Conservation (phyloP, 106 monocot genomes). For the Acorus calamus region DNA sequence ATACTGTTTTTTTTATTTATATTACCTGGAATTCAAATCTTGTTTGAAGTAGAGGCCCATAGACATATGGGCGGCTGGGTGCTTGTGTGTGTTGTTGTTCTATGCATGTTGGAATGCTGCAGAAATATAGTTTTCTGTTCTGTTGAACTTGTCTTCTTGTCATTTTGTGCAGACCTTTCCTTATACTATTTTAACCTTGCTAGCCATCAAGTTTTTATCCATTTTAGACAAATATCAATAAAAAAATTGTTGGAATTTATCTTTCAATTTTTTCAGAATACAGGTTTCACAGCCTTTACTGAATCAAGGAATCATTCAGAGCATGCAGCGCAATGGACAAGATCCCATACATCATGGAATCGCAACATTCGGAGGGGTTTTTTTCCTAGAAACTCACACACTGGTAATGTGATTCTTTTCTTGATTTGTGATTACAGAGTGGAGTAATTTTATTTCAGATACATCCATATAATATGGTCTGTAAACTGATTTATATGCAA, state of each 20-base stretch:
- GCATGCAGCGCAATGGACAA: constrained; percentile 15
- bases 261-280: constrained; percentile 21
- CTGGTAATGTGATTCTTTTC: constrained; percentile 27
- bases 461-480: too few species aligned
- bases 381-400: constrained; percentile 14
- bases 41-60: too few species aligned
- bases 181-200: background rate
- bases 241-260: background rate
- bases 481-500: too few species aligned
- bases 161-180: too few species aligned
- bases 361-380: constrained; percentile 25
- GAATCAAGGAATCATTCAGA: constrained; percentile 22
- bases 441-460: background rate
- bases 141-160: too few species aligned
- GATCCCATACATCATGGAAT: constrained; percentile 22
- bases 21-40: too few species aligned
- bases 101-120: too few species aligned
- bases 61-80: too few species aligned
- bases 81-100: too few species aligned
- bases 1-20: too few species aligned
- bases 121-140: too few species aligned
- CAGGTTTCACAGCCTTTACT: constrained; percentile 17
- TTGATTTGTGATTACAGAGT: background rate
- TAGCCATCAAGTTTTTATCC: background rate
- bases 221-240: background rate